phyloP scores from a whole-genome alignment of 768 basidiomycete genomes.

The Melanogaster broomeanus region DNA sequence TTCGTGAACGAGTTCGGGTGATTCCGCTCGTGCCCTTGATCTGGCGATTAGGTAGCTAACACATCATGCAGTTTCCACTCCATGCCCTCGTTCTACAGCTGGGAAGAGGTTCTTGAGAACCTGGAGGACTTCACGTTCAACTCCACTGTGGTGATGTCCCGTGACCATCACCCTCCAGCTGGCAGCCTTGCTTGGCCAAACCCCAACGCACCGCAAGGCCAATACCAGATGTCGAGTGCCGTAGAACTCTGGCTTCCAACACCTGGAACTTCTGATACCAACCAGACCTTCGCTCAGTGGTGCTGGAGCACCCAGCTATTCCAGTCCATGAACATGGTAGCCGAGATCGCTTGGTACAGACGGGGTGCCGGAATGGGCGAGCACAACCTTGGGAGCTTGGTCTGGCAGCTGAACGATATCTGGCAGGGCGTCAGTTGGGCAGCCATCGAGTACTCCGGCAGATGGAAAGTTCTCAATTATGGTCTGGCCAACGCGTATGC shows the following conservation, averaged over 20 bases:
- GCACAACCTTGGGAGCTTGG: constrained; percentile 58
- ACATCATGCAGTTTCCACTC: constrained; percentile 51
- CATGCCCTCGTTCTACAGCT: constrained; percentile 62
- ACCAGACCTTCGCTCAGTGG: constrained; percentile 65
- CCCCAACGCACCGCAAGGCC: constrained; percentile 53
- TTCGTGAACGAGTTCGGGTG: constrained; percentile 65
- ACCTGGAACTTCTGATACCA: constrained; percentile 46
- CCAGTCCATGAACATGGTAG: constrained; percentile 59
- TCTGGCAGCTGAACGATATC: constrained; percentile 64
- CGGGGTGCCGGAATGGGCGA: constrained; percentile 59
- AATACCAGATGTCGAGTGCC: constrained; percentile 51
- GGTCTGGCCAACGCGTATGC: constrained; percentile 45
- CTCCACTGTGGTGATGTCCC: constrained; percentile 54
- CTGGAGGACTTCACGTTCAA: constrained; percentile 58
- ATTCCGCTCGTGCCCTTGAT: constrained; percentile 6
- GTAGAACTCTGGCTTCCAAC: constrained; percentile 59
- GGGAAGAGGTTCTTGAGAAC: constrained; percentile 55
- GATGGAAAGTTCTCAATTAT: constrained; percentile 63
- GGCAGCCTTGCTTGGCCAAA: constrained; percentile 55
- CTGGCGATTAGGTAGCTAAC: not conserved
- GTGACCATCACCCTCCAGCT: constrained; percentile 58
- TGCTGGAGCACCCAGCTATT: constrained; percentile 64
- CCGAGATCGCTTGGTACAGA: constrained; percentile 61
- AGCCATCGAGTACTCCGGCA: constrained; percentile 54
- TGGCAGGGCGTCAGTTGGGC: constrained; percentile 63